Conservation (phyloP, 2,329 filamentous ascomycete species). For the Claviceps sp. region DNA sequence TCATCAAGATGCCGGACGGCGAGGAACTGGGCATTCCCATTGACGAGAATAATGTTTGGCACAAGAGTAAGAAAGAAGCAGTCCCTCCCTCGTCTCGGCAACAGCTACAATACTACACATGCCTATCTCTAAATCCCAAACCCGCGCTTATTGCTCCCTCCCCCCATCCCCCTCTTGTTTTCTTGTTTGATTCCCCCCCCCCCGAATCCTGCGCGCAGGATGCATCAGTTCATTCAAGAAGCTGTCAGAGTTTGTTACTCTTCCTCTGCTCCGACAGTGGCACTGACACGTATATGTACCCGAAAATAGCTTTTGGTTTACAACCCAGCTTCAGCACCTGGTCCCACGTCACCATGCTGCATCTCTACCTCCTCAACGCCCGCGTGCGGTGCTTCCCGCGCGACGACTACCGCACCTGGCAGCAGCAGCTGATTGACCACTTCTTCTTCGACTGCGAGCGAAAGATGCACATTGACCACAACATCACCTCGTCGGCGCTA, state of each 20-base stretch:
- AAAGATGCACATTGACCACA: conserved; percentile 70
- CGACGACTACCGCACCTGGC: conserved; percentile 59
- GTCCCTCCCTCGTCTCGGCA: neutral
- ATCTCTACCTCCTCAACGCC: conserved; percentile 83
- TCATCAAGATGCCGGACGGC: conserved; percentile 60
- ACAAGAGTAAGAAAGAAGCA: conserved; percentile 43
- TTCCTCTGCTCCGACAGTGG: neutral
- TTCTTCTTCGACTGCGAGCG: conserved; percentile 86
- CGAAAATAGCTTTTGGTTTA: conserved; percentile 53
- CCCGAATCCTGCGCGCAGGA: no score
- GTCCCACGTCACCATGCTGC: conserved; percentile 91
- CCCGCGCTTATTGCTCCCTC: neutral
- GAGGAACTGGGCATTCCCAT: conserved; percentile 57
- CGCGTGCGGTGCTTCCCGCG: conserved; percentile 67
- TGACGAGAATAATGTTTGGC: conserved; percentile 43
- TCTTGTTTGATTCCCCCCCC: neutral
- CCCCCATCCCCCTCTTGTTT: no score
- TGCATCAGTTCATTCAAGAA: no score
- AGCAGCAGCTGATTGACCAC: conserved; percentile 84
- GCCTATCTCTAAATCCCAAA: conserved; percentile 3
- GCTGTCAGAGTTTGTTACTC: no score
- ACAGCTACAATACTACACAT: neutral
- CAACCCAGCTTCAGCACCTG: conserved; percentile 85
- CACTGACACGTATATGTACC: no score
- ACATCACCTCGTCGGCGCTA: conserved; percentile 43